These are phyloP conservation scores for Venturia aucupariae DNA, from an alignment of 2,329 filamentous ascomycete genomes.

Conservation along the genomic window DNA sequence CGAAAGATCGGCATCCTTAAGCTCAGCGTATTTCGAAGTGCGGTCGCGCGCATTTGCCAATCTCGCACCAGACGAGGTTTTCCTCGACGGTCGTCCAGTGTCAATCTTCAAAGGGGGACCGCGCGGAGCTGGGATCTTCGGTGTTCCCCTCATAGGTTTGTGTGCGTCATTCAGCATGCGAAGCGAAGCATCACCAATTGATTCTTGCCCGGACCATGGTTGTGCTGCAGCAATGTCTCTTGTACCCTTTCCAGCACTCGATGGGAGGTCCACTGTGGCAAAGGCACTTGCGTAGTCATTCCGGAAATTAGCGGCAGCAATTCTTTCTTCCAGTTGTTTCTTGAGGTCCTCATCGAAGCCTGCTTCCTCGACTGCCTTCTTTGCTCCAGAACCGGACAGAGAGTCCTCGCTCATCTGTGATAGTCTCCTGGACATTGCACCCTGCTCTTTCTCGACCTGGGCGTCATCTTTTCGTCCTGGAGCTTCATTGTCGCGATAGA, in stretches of 20 bases:
- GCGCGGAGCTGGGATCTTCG: constrained; percentile 31
- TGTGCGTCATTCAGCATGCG: constrained; percentile 64
- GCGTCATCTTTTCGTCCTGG: neutral
- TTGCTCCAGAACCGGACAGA: constrained; percentile 46
- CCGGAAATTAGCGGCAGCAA: constrained; percentile 46
- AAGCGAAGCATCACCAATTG: constrained; percentile 62
- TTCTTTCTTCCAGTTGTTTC: constrained; percentile 47
- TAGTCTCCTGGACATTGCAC: constrained; percentile 50
- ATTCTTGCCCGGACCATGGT: constrained; percentile 74
- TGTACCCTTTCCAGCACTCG: constrained; percentile 58
- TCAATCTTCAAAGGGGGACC: constrained; percentile 35
- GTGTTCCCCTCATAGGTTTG: constrained; percentile 38
- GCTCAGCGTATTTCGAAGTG: constrained; percentile 45
- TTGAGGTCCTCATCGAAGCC: constrained; percentile 55
- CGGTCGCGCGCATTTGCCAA: constrained; percentile 51
- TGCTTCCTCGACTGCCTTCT: constrained; percentile 49
- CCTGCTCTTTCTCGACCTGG: constrained; percentile 19
- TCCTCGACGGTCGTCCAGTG: constrained; percentile 34
- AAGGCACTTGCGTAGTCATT: constrained; percentile 45
- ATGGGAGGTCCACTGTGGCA: constrained; percentile 44
- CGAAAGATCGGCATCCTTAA: constrained; percentile 49
- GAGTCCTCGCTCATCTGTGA: constrained; percentile 52
- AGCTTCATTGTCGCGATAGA: neutral
- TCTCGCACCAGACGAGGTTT: constrained; percentile 36
- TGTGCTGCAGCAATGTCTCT: constrained; percentile 56